These are phyloP conservation scores for Mycena vulgaris DNA, from an alignment of 768 basidiomycete genomes.

Conservation along the genomic window DNA sequence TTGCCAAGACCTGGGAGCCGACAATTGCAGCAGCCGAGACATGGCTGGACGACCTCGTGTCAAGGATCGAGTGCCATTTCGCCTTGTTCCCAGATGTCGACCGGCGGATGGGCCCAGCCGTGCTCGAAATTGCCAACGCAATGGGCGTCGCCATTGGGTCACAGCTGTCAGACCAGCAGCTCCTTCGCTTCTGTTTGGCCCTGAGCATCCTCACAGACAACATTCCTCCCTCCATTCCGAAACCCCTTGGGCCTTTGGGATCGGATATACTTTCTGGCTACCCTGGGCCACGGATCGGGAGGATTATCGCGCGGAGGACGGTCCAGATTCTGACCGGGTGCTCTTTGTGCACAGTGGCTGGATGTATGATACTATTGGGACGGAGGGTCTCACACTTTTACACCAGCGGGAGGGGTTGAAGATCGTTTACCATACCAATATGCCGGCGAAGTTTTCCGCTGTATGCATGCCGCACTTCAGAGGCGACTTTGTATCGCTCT, in stretches of 20 bases:
- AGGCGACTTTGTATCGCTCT: slow-evolving; percentile 9
- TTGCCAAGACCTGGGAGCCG: too few relatives aligned
- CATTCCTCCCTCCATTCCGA: background rate
- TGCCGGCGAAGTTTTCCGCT: slow-evolving; percentile 5
- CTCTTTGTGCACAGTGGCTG: too few relatives aligned
- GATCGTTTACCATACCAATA: background rate
- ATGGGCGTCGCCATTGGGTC: slow-evolving; percentile 13
- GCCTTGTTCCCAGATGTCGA: slow-evolving; percentile 1
- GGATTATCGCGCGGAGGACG: slow-evolving; percentile 4
- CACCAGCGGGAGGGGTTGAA: slow-evolving; percentile 10
- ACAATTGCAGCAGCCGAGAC: background rate
- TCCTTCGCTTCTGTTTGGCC: slow-evolving; percentile 8
- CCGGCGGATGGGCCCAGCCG: slow-evolving; percentile 19
- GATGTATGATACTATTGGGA: too few relatives aligned
- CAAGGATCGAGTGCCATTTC: slow-evolving; percentile 1
- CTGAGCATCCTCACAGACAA: slow-evolving; percentile 1
- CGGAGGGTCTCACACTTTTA: background rate
- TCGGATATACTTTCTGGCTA: slow-evolving; percentile 1
- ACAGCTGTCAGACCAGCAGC: slow-evolving; percentile 9
- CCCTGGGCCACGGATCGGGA: slow-evolving; percentile 16
- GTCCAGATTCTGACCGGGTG: background rate
- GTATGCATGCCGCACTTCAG: slow-evolving; percentile 15
- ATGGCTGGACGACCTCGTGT: slow-evolving; percentile 2
- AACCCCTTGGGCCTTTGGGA: background rate
- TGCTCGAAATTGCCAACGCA: slow-evolving; percentile 7